Percentiles rank a stretch among this genome's conserved stretches.
These are phyloP conservation scores for Hymenoscyphus fructigenus DNA, from an alignment of 2,329 filamentous ascomycete genomes.

Conservation along the genomic window DNA sequence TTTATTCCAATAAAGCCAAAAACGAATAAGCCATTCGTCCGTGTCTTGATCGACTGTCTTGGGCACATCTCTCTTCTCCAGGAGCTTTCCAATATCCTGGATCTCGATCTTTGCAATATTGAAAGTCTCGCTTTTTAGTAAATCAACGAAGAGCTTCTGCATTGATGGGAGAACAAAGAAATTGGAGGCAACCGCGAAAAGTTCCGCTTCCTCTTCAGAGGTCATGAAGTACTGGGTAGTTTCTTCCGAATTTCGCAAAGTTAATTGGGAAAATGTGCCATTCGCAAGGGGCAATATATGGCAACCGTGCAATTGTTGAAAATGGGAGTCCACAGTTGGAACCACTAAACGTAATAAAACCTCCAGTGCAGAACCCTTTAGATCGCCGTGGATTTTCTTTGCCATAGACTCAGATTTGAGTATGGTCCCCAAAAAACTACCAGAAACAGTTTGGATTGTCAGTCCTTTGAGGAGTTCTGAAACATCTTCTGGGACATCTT, in stretches of 20 bases:
- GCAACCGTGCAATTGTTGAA: constrained; percentile 29
- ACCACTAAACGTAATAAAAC: constrained; percentile 13
- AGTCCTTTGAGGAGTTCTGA: constrained; percentile 14
- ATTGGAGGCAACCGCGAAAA: constrained; percentile 30
- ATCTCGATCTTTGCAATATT: constrained; percentile 26
- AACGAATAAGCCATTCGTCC: constrained; percentile 26
- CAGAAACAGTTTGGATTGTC: constrained; percentile 17
- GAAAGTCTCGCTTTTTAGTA: constrained; percentile 20
- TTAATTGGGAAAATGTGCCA: constrained; percentile 22
- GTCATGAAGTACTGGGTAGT: constrained; percentile 19
- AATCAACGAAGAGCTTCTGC: neutral
- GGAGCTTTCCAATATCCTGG: constrained; percentile 22
- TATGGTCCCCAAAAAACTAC: constrained; percentile 21
- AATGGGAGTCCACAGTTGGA: constrained; percentile 14
- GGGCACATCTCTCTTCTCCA: constrained; percentile 8
- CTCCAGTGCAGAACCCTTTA: constrained; percentile 17
- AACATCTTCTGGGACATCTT: constrained; percentile 19
- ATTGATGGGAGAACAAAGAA: constrained; percentile 15
- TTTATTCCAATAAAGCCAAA: constrained; percentile 29
- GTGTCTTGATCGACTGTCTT: neutral
- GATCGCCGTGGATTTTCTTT: neutral
- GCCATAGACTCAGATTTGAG: constrained; percentile 18
- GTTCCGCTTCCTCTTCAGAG: constrained; percentile 18
- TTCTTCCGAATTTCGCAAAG: neutral
- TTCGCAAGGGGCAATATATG: constrained; percentile 30